phyloP scores from a whole-genome alignment of 2,329 filamentous ascomycete species.

The Botrytis hyacinthi region DNA sequence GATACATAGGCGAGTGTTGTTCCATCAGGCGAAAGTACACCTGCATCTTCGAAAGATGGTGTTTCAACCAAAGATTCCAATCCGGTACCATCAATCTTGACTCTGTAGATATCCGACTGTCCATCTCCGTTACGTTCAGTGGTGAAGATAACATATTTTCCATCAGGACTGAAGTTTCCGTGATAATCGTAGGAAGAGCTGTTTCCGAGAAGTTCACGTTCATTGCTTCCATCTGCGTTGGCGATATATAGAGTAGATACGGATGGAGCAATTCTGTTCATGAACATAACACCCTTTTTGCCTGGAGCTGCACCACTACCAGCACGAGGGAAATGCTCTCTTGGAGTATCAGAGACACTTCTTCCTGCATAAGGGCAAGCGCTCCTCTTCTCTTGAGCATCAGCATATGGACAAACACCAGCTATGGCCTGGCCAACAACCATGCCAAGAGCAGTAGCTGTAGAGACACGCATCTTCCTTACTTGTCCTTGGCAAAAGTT shows the following conservation, averaged over 20 bases:
- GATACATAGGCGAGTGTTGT: constrained; percentile 43
- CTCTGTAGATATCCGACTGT: constrained; percentile 44
- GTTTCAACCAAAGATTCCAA: constrained; percentile 40
- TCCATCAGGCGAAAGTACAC: constrained; percentile 42
- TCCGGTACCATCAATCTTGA: constrained; percentile 40
- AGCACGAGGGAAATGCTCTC: neutral
- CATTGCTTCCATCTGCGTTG: constrained; percentile 43
- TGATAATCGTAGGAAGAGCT: constrained; percentile 43
- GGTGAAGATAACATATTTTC: constrained; percentile 43
- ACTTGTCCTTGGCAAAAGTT: neutral
- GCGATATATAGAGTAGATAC: constrained; percentile 36
- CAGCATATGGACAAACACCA: neutral
- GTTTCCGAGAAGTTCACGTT: constrained; percentile 37
- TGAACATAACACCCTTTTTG: constrained; percentile 29
- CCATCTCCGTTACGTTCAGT: constrained; percentile 46
- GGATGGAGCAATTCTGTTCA: constrained; percentile 43
- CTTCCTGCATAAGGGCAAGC: constrained; percentile 1
- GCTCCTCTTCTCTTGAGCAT: neutral
- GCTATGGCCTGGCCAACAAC: neutral
- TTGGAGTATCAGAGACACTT: neutral
- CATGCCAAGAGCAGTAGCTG: neutral
- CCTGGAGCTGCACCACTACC: neutral
- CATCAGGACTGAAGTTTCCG: constrained; percentile 40
- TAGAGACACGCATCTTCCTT: constrained; percentile 8
- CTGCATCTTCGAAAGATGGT: constrained; percentile 41